Base-by-base conservation (phyloP, 331 rosid species). In the Quercus lobata region DNA sequence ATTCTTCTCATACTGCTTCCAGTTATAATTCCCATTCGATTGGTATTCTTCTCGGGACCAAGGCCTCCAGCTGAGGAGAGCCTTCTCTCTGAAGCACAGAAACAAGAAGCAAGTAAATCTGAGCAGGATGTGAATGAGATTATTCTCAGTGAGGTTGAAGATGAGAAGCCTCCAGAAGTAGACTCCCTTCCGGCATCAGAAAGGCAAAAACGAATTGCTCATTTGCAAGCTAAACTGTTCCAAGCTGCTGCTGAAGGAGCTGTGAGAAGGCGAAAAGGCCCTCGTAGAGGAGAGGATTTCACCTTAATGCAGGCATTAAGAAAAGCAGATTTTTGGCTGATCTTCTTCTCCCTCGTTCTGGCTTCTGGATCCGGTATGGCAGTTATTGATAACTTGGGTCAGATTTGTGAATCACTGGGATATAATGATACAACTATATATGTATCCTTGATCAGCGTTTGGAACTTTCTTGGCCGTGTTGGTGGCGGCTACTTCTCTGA, bases 241-340 rank as follows among this genome's bases (percentile, higher is more conserved):
- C 97, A 93, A 69, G 99, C 99, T 24, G 99, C 98, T 18, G 99
- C 99, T 5, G 97, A 76, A 27, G 90, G 90, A 79, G 87, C 89
- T 6, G 77, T 86, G 74, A 88, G 88, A 83, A 70, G 82, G 82
- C 60, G 79, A 22, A 87, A 81, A 80, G 97, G 98, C 12, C 98
- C 97, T 0, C 91, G 1, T 44, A 84, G 92, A 88, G 98, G 98
- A 69, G 97, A 87, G 72, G 83, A 93, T 76, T 89, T 91, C 84
- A 89, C 88, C 41, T 79, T 87, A 66, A 76, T 58, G 69, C 87
- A 92, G 76, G 93, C 97, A 37, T 17, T 92, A 49, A 30, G 3
- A 8, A 86, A 83, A 61, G 90, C 91, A 21, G 97, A 90, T 79
- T 87, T 92, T 30, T 87, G 86, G 91, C 83, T 92, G 55, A 71